These are phyloP conservation scores for Rheum nobile DNA, from an alignment of 148 eudicot species.

Conservation along the genomic window DNA sequence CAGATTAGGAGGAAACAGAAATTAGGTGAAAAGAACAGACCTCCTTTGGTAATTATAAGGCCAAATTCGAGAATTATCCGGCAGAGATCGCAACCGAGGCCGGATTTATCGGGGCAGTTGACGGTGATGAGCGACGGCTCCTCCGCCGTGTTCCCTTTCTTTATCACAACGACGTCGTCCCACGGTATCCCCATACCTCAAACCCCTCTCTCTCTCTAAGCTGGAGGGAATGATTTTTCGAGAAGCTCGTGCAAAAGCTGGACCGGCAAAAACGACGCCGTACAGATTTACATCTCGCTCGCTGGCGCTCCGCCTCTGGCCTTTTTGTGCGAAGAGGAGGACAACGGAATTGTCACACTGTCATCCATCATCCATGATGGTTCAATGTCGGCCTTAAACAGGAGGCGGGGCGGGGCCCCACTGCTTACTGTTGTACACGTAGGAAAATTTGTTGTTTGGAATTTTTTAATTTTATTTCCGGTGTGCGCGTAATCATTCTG, in stretches of 20 bases:
- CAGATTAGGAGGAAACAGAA: neutral
- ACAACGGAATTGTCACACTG: neutral
- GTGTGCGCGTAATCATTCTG: neutral
- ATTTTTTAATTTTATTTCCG: neutral
- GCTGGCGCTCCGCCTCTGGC: neutral
- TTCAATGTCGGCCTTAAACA: slow-evolving; percentile 4
- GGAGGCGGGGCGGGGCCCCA: neutral
- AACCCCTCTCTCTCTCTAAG: neutral
- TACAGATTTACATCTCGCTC: neutral
- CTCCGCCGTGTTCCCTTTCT: slow-evolving; percentile 44
- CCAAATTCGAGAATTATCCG: slow-evolving; percentile 69
- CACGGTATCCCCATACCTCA: slow-evolving; percentile 6
- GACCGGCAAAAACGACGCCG: neutral
- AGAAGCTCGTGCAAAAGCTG: neutral
- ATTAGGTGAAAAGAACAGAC: slow-evolving; percentile 18
- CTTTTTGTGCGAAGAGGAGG: neutral
- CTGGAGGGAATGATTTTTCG: neutral
- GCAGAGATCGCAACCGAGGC: slow-evolving; percentile 71
- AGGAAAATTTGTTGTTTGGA: neutral
- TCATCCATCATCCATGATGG: neutral
- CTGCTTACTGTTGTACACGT: slow-evolving; percentile 5
- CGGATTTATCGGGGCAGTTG: slow-evolving; percentile 70
- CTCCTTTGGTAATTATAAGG: slow-evolving; percentile 57
- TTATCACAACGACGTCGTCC: slow-evolving; percentile 55
- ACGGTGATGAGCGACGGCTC: slow-evolving; percentile 68